Evolutionary conservation across 495 filamentous ascomycete genomes (phyloP).

Genomic region (Cryomyces antarcticus): DNA sequence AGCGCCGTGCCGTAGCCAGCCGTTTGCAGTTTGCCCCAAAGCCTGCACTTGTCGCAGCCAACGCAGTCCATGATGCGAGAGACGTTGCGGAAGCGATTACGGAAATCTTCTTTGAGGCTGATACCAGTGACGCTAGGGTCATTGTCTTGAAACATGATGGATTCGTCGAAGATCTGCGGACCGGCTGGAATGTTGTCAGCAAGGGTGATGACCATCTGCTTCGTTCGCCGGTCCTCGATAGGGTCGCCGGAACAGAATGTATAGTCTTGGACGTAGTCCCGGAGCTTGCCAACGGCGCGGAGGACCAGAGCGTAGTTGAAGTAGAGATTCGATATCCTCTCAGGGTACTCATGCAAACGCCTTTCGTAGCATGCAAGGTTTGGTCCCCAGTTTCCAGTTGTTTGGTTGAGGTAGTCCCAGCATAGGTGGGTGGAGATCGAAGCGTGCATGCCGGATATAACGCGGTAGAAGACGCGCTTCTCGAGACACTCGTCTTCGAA

Average conservation of each 20-base stretch:
- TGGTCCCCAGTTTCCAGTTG: slow-evolving; percentile 81
- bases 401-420: slow-evolving; percentile 91
- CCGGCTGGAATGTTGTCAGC: slow-evolving; percentile 41
- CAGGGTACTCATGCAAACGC: slow-evolving; percentile 63
- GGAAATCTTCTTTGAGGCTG: slow-evolving; percentile 83
- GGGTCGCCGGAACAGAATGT: slow-evolving; percentile 83
- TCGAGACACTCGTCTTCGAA: slow-evolving; percentile 84
- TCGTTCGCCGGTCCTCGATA: slow-evolving; percentile 56
- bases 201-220: slow-evolving; percentile 53
- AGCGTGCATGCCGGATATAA: slow-evolving; percentile 93
- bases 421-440: slow-evolving; percentile 91
- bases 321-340: slow-evolving; percentile 90
- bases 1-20: slow-evolving; percentile 86
- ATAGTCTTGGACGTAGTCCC: slow-evolving; percentile 60
- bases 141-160: slow-evolving; percentile 73
- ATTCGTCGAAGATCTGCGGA: slow-evolving; percentile 80
- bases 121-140: slow-evolving; percentile 19
- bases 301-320: slow-evolving; percentile 94
- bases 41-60: slow-evolving; percentile 91
- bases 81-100: slow-evolving; percentile 90
- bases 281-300: slow-evolving; percentile 80
- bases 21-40: slow-evolving; percentile 97
- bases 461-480: slow-evolving; percentile 89
- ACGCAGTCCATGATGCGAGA: slow-evolving; percentile 96
- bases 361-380: slow-evolving; percentile 79